A percentile compares a stretch with the other conserved stretches of the same genome.
These are phyloP conservation scores for Botrytis tulipae DNA, from an alignment of 2,329 filamentous ascomycete species.

Conservation along the genomic window DNA sequence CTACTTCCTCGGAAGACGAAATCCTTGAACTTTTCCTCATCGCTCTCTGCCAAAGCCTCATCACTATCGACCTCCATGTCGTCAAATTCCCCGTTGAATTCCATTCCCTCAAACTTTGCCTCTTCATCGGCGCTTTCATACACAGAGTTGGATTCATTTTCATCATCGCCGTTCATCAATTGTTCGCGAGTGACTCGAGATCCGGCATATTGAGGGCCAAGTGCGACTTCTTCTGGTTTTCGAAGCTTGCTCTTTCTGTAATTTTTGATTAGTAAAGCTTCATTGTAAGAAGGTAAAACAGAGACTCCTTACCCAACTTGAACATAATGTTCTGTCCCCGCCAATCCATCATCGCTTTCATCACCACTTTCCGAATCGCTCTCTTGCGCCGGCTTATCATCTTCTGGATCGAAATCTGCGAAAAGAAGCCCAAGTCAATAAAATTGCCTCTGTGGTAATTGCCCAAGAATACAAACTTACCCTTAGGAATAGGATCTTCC, in stretches of 20 bases:
- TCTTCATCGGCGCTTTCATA: slow-evolving; percentile 30
- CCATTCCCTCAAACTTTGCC: slow-evolving; percentile 50
- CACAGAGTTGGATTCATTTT: slow-evolving; percentile 41
- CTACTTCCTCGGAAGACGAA: slow-evolving; percentile 65
- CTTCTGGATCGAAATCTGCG: slow-evolving; percentile 44
- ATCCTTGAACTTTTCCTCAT: slow-evolving; percentile 76
- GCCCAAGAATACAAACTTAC: slow-evolving; percentile 42
- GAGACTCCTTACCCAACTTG: slow-evolving; percentile 59
- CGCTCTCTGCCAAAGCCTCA: slow-evolving; percentile 75
- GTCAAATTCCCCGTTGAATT: slow-evolving; percentile 51
- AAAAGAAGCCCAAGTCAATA: slow-evolving; percentile 23
- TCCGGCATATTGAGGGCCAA: slow-evolving; percentile 81
- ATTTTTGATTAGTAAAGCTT: slow-evolving; percentile 21
- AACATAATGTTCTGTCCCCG: slow-evolving; percentile 84
- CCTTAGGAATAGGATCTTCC: slow-evolving; percentile 57
- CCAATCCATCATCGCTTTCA: slow-evolving; percentile 52
- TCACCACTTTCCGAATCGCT: slow-evolving; percentile 45
- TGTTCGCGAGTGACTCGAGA: slow-evolving; percentile 69
- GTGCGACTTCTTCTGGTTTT: slow-evolving; percentile 62
- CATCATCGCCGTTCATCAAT: slow-evolving; percentile 56
- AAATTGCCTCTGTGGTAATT: not conserved
- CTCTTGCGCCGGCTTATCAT: slow-evolving; percentile 31
- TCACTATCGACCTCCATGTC: slow-evolving; percentile 63
- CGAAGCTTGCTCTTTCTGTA: slow-evolving; percentile 77
- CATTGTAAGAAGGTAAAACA: not conserved